Evolutionary conservation across 2,329 filamentous ascomycete species (phyloP).

Genomic region (Byssothecium circinans): DNA sequence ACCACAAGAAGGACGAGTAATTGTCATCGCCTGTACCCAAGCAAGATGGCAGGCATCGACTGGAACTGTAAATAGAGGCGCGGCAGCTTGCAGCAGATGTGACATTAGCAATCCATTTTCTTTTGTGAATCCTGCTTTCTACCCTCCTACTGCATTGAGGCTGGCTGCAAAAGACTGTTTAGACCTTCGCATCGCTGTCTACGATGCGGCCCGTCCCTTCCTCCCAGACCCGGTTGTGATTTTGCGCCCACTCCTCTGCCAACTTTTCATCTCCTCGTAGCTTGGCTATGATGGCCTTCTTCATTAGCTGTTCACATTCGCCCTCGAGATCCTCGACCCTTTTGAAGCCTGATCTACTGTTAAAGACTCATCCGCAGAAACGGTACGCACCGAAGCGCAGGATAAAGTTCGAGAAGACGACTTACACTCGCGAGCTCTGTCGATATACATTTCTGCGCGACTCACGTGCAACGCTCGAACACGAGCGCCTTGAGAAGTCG

Average conservation of each 20-base stretch:
- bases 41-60: conserved; percentile 3
- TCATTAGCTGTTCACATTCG: conserved; percentile 77
- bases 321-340: conserved; percentile 68
- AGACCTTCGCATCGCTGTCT: conserved; percentile 1
- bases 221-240: conserved; percentile 41
- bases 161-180: neutral
- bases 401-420: neutral
- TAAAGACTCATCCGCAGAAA: neutral
- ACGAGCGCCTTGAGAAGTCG: conserved; percentile 16
- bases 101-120: conserved; percentile 34
- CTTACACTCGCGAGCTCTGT: conserved; percentile 41
- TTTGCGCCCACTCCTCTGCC: conserved; percentile 42
- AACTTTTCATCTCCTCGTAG: conserved; percentile 53
- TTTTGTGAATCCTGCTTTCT: conserved; percentile 25
- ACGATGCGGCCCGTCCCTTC: conserved; percentile 23
- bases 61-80: conserved; percentile 22
- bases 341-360: conserved; percentile 56
- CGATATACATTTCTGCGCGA: conserved; percentile 40
- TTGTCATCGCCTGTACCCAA: conserved; percentile 2
- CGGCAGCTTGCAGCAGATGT: conserved; percentile 21
- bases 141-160: neutral
- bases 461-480: conserved; percentile 25
- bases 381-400: neutral
- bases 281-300: conserved; percentile 77
- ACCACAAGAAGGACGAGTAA: conserved; percentile 84